Conservation (phyloP, 441 rosid genomes). For the Gossypium schwendimanii region DNA sequence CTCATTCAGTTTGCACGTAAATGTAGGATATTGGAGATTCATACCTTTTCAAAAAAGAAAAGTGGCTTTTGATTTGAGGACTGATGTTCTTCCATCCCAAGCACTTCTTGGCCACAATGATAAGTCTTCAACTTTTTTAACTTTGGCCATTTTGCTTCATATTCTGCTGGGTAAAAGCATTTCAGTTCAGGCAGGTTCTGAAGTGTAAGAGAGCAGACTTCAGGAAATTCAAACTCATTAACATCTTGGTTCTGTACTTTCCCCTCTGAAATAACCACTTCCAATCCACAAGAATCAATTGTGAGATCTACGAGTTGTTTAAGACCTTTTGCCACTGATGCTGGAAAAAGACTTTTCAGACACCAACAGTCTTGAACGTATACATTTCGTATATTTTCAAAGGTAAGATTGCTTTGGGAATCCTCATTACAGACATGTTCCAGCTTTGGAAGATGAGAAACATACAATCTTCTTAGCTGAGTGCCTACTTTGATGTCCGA, state of each 20-base stretch:
- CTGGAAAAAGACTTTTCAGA: conserved; percentile 21
- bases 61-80: background rate
- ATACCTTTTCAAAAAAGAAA: background rate
- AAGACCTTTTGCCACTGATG: conserved; percentile 14
- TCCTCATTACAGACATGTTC: conserved; percentile 24
- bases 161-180: conserved; percentile 7
- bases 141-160: conserved; percentile 5
- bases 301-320: conserved; percentile 3
- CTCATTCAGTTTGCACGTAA: background rate
- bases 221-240: conserved; percentile 11
- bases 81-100: background rate
- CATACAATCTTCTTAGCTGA: background rate
- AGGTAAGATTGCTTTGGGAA: conserved; percentile 7
- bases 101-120: conserved; percentile 3
- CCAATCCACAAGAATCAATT: conserved; percentile 8
- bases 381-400: background rate
- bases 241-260: background rate
- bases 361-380: conserved; percentile 1
- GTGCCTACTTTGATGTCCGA: background rate
- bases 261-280: conserved; percentile 16
- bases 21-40: background rate
- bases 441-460: conserved; percentile 18
- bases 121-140: conserved; percentile 5
- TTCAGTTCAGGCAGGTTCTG: conserved; percentile 8
- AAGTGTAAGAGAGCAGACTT: conserved; percentile 2